Evolutionary conservation across 441 rosid species (phyloP).

Genomic region (Codiaeum variegatum): DNA sequence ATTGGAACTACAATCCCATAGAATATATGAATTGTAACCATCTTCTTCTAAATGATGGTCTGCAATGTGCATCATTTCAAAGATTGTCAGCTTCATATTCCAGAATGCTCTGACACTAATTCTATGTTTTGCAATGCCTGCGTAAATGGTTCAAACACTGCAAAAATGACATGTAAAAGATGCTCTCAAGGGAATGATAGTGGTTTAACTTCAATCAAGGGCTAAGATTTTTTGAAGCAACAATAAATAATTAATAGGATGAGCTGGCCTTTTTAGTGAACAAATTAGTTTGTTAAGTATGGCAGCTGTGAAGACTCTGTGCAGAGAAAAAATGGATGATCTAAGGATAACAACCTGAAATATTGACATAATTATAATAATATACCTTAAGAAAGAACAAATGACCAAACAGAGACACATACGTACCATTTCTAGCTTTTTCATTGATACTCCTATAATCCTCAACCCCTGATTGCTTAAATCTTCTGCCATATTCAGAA

Average conservation of each 20-base stretch:
- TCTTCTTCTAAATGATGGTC: background rate
- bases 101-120: too few species aligned
- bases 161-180: background rate
- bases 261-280: background rate
- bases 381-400: background rate
- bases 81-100: too few species aligned
- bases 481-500: conserved; percentile 46
- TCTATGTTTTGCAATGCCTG: too few species aligned
- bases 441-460: conserved; percentile 49
- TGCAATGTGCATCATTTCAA: background rate
- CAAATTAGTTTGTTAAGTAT: background rate
- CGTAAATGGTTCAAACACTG: too few species aligned
- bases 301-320: background rate
- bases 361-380: background rate
- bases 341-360: background rate
- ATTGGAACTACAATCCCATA: background rate
- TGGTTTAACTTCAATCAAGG: background rate
- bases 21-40: background rate
- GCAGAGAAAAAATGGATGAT: background rate
- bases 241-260: background rate
- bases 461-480: conserved; percentile 59
- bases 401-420: background rate
- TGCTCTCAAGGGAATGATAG: background rate
- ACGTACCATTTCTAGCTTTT: conserved; percentile 46
- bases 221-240: background rate